A percentile compares a stretch with the other conserved stretches of the same genome.
phyloP scores from a whole-genome alignment of 768 basidiomycete species.

The Lactifluus rugatus region DNA sequence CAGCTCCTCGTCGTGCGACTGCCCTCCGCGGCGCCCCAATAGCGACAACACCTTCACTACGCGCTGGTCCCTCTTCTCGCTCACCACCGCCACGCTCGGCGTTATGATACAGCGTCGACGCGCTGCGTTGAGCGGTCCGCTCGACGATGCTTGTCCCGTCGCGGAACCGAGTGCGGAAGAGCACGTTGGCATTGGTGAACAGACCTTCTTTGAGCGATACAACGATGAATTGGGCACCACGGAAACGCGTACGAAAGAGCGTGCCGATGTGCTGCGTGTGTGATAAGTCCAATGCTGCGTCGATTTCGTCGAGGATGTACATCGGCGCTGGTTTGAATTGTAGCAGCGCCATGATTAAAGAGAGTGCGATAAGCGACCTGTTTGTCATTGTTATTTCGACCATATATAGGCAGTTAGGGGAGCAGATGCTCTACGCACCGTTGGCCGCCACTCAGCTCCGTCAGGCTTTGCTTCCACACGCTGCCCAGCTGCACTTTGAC shows the following conservation, averaged over 20 bases:
- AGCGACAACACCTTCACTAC: neutral
- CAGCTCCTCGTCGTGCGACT: conserved; percentile 1
- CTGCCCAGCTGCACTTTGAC: conserved; percentile 92
- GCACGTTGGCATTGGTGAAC: conserved; percentile 94
- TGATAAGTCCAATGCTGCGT: conserved; percentile 91
- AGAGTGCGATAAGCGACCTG: conserved; percentile 94
- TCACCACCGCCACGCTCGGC: conserved; percentile 1
- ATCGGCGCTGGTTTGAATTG: conserved; percentile 98
- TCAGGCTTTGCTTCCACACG: conserved; percentile 97
- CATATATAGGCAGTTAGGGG: neutral
- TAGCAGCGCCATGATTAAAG: conserved; percentile 96
- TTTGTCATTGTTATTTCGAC: neutral
- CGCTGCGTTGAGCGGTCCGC: conserved; percentile 59
- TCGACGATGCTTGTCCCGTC: conserved; percentile 92
- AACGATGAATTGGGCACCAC: conserved; percentile 96
- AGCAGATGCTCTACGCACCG: conserved; percentile 40
- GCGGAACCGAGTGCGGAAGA: conserved; percentile 87
- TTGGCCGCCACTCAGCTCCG: conserved; percentile 95
- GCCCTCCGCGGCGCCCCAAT: neutral
- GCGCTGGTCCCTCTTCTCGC: neutral
- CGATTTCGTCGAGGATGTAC: conserved; percentile 99
- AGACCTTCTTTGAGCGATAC: conserved; percentile 94
- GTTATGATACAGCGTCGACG: conserved; percentile 33
- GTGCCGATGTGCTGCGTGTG: conserved; percentile 97
- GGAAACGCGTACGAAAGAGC: conserved; percentile 95